Base-by-base conservation (phyloP, 2,329 filamentous ascomycete species). In the Monosporascus ibericus region DNA sequence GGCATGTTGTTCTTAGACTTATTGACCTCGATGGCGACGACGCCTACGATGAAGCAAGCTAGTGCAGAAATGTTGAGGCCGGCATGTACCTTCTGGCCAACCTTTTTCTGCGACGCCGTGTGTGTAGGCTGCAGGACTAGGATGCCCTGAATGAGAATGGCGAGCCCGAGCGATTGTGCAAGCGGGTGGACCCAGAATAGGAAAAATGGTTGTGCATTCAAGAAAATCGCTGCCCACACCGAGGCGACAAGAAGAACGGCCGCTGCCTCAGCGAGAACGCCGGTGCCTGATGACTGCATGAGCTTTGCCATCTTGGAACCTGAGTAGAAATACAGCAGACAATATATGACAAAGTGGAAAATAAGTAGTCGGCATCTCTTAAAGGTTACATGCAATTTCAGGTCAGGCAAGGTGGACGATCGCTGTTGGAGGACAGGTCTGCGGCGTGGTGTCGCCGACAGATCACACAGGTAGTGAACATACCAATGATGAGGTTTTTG, bases 171-270 rank as follows among this genome's bases (percentile, higher is more conserved):
- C 11, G 75, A 77, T 71, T 81, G 77, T 53, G 85, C 75, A 66
- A 96, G 84, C 7, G 92, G 92, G 70, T 97, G 92, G 8, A 86
- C 84, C 18, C 90, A 91, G 79, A 97, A 96, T 62, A 96, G 83
- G 39, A 89, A 88, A 56, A 34, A 34, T 34, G 95, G 66, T 30
- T 66, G 66, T 25, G 64, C 70, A 51, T 85, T 77, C 42, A 83
- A 80, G 65, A 96, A 82, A 58, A 96, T 81, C 52, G 81, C 81
- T 46, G 82, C 81, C 90, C 90, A 96, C 59, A 95, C 78, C 52
- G 92, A 81, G 37, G 82, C 81, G 48, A 84, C 75, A 56, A 96
- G 81, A 58, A 96, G 81, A 71, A 90, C 74, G 51, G 86, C 81
- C 52, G 90, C 92, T 44, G 82, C 79, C 71, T 96, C 91, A 40